Evolutionary conservation across 106 monocot species (phyloP), one percentile per base, ranked within the genome.

Genomic region (Vanilla planifolia): DNA sequence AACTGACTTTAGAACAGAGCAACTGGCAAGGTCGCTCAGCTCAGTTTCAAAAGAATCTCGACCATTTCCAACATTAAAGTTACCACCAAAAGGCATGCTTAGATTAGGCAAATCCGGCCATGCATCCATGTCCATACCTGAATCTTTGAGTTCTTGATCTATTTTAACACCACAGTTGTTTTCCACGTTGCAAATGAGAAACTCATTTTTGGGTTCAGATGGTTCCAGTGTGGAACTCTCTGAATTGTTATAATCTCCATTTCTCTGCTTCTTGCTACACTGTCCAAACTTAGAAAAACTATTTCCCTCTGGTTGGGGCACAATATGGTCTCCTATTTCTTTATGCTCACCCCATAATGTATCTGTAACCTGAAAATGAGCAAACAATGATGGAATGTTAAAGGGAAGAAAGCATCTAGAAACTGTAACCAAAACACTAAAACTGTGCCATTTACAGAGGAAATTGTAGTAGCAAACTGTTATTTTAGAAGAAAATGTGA

Each of bases 91-190:
- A 25, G 67, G 35, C 53, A 70, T 64, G 64, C 67, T 62, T 65
- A 89, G 46, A 42, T 73, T 75, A 59, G 85, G 89, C 22, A 85
- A 69, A 73, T 89, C 82, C 46, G 80, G 57, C 85, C 83, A 95
- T 5, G 83, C 17, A 80, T 89, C 89, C 64, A 95, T 51, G 48
- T 80, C 75, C 70, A 72, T 19, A 39, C 68, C 71, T 57, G 56
- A 17, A 58, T 78, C 73, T 43, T 77, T 76, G 41, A 43, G 46
- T 33, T 67, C 67, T 34, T 67, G 33, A 46, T 25, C 33, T 42
- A 57, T 41, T 65, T 59, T 52, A 63, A 56, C 61, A 64, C 59
- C 11, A 14, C 80, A 75, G 35, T 53, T 44, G 21, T 70, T 62
- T 51, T 83, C 68, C 37, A 69, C 47, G 48, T 53, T 42, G 47